Evolutionary conservation across 164 flowering plant species (phyloP).

Genomic region (Berberis thunbergii): DNA sequence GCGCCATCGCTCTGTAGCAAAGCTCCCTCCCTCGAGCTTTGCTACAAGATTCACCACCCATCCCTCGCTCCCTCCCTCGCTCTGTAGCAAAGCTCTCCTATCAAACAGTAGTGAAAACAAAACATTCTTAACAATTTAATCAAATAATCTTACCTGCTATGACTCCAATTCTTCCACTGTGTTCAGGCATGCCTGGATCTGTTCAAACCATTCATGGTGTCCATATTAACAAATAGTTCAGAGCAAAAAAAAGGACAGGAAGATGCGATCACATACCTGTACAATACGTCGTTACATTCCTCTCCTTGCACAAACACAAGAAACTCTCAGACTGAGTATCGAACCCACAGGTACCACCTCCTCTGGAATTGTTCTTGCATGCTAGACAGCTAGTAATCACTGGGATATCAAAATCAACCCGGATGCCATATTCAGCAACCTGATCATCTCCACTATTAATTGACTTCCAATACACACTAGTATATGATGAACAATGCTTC

Average conservation of each 20-base stretch:
- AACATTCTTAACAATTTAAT: no score
- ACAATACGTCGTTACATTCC: conserved; percentile 69
- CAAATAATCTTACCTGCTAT: conserved; percentile 50
- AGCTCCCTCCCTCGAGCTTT: no score
- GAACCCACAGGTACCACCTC: conserved; percentile 85
- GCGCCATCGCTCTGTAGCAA: no score
- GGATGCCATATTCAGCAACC: conserved; percentile 71
- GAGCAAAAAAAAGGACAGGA: background rate
- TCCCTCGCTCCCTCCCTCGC: no score
- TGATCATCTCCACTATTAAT: conserved; percentile 42
- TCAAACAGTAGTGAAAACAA: no score
- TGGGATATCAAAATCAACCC: conserved; percentile 79
- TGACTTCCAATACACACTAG: conserved; percentile 79
- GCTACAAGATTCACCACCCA: no score
- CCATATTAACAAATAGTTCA: no score
- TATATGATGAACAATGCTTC: conserved; percentile 52
- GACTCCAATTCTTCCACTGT: conserved; percentile 29
- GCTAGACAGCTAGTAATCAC: conserved; percentile 63
- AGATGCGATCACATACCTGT: conserved; percentile 33
- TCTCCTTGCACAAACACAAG: conserved; percentile 57
- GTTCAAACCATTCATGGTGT: conserved; percentile 7
- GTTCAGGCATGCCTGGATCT: conserved; percentile 34
- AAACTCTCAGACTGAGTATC: conserved; percentile 49
- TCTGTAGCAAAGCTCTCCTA: no score
- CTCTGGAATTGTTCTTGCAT: conserved; percentile 61